A percentile compares a stretch with the other conserved stretches of the same genome.
phyloP scores from a whole-genome alignment of 192 early-diverging fungal genomes.

The Martensiomyces pterosporus region DNA sequence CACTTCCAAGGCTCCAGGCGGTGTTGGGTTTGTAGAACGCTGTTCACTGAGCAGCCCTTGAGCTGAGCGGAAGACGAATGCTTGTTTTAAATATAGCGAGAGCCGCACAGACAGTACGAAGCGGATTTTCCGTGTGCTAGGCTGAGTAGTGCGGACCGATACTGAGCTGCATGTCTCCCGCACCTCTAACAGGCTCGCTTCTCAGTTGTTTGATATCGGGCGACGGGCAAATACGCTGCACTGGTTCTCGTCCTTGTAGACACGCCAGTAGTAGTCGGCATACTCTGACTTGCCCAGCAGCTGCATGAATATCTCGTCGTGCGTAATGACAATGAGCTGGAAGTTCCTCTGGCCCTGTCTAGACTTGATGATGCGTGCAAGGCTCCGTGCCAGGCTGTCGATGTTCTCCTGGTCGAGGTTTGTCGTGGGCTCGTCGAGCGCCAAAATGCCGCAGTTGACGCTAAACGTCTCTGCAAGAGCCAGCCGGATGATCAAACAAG shows the following conservation, averaged over 20 bases:
- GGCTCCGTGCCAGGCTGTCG: conserved; percentile 73
- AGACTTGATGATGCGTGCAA: conserved; percentile 75
- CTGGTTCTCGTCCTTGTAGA: conserved; percentile 72
- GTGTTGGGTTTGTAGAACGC: no score
- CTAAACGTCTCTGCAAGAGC: conserved; percentile 95
- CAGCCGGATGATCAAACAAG: conserved; percentile 91
- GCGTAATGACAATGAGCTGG: conserved; percentile 96
- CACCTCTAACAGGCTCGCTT: not conserved
- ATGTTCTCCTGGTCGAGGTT: conserved; percentile 92
- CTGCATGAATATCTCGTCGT: conserved; percentile 94
- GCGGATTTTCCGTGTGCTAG: no score
- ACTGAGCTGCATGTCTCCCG: no score
- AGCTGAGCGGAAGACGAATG: no score
- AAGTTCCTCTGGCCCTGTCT: conserved; percentile 84
- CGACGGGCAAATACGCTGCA: conserved; percentile 40
- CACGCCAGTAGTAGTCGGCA: conserved; percentile 82
- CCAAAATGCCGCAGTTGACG: conserved; percentile 86
- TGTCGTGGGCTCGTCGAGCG: conserved; percentile 96
- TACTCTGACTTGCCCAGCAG: conserved; percentile 72
- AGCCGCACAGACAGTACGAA: no score
- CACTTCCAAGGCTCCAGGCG: no score
- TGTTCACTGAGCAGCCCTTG: no score
- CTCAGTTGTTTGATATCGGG: conserved; percentile 9
- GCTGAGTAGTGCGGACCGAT: no score
- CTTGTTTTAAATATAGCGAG: no score